Conservation (phyloP, 306 rosid genomes). For the Sindora glabra region DNA sequence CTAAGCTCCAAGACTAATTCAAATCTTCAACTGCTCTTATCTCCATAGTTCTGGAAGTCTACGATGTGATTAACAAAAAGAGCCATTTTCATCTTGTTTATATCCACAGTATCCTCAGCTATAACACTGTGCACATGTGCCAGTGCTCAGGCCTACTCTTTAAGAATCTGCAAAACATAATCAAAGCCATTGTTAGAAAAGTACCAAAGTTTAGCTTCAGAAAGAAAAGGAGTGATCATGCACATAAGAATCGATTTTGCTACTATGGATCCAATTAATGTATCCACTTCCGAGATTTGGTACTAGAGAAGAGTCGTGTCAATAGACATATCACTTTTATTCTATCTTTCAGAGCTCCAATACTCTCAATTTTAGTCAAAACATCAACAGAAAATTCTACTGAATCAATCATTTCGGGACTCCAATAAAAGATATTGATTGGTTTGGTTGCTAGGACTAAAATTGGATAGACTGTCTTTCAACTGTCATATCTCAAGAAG, state of each 20-base stretch:
- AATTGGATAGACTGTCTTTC: constrained; percentile 80
- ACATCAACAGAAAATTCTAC: constrained; percentile 60
- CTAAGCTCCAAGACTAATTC: constrained; percentile 73
- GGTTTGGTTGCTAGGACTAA: constrained; percentile 68
- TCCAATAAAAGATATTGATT: constrained; percentile 76
- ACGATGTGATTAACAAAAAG: constrained; percentile 57
- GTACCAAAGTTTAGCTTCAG: not conserved
- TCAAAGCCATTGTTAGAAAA: not conserved
- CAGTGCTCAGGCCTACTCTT: constrained; percentile 75
- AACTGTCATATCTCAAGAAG: constrained; percentile 72
- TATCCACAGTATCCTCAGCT: constrained; percentile 61
- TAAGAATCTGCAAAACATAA: constrained; percentile 44
- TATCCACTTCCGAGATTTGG: too few relatives aligned
- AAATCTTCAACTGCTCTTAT: constrained; percentile 57
- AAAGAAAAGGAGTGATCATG: not conserved
- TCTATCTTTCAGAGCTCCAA: constrained; percentile 59
- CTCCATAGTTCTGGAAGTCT: constrained; percentile 55
- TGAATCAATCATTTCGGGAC: constrained; percentile 77
- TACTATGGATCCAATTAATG: too few relatives aligned
- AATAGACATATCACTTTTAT: constrained; percentile 49
- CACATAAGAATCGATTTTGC: too few relatives aligned
- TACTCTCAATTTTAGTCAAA: constrained; percentile 62
- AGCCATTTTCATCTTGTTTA: constrained; percentile 62
- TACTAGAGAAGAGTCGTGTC: not conserved
- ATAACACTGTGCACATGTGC: constrained; percentile 52